phyloP scores from a whole-genome alignment of 345 rosid genomes.

The Eucalyptus marginata region DNA sequence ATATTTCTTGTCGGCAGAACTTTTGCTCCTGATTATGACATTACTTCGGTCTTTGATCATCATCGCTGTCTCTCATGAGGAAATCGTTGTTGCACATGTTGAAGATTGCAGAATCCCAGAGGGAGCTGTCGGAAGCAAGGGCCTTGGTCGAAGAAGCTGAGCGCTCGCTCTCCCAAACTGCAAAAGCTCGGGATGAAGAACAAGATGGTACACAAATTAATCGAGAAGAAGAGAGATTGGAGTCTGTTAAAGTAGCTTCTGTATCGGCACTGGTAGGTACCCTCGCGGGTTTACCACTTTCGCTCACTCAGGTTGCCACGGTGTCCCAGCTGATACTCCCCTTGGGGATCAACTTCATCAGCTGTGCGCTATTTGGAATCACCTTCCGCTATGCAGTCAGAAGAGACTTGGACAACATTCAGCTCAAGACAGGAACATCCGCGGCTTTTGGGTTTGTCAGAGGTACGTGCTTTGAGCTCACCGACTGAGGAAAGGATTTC shows the following conservation, averaged over 20 bases:
- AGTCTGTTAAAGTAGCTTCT: conserved; percentile 64
- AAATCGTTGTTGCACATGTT: not conserved
- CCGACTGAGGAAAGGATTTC: not conserved
- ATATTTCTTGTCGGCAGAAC: not conserved
- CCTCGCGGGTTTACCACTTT: conserved; percentile 51
- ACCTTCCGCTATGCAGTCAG: conserved; percentile 72
- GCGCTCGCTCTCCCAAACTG: conserved; percentile 22
- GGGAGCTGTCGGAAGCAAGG: conserved; percentile 61
- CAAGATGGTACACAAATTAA: conserved; percentile 2
- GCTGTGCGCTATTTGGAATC: conserved; percentile 86
- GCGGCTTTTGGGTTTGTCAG: conserved; percentile 78
- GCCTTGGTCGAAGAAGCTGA: conserved; percentile 75
- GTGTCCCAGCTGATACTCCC: conserved; percentile 51
- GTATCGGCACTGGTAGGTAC: conserved; percentile 74
- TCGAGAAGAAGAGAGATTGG: conserved; percentile 61
- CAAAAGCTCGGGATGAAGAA: not conserved
- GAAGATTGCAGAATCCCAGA: conserved; percentile 76
- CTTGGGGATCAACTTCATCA: conserved; percentile 35
- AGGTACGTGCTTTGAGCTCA: conserved; percentile 24
- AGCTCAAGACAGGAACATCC: conserved; percentile 61
- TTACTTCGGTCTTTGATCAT: not conserved
- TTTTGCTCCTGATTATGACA: not conserved
- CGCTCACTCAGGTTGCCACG: conserved; percentile 38
- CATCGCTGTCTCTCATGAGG: not conserved
- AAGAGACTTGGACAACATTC: conserved; percentile 64